Conservation (phyloP, 805 yeast genomes). For the Soucietia sequanensis region DNA sequence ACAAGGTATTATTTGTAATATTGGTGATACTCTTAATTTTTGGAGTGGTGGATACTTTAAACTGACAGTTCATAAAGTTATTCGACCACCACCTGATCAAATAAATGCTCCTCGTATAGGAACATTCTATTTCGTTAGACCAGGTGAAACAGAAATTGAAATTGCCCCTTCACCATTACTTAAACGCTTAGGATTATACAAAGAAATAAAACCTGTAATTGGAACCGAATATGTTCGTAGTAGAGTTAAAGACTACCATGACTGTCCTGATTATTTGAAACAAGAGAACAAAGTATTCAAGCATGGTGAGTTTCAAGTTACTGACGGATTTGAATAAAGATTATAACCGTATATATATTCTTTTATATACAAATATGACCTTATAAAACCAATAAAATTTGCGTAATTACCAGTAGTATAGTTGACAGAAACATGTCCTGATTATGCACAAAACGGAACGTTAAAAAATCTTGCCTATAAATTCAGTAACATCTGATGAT, state of each 20-base stretch:
- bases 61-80: constrained; percentile 33
- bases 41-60: constrained; percentile 37
- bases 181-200: constrained; percentile 27
- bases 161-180: constrained; percentile 32
- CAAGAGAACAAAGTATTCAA: constrained; percentile 23
- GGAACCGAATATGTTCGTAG: constrained; percentile 30
- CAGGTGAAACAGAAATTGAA: constrained; percentile 27
- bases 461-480: no score
- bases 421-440: no score
- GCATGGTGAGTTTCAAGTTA: constrained; percentile 27
- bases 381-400: no score
- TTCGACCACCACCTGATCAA: constrained; percentile 36
- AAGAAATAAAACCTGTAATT: constrained; percentile 18
- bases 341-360: no score
- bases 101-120: constrained; percentile 29
- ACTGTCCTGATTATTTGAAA: constrained; percentile 17
- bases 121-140: constrained; percentile 33
- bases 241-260: constrained; percentile 28
- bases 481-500: no score
- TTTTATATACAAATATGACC: no score
- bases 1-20: constrained; percentile 31
- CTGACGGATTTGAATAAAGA: constrained; percentile 26
- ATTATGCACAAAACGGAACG: no score
- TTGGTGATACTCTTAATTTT: constrained; percentile 34
- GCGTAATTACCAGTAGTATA: no score